Conservation (phyloP, 2,329 filamentous ascomycete genomes). For the Phialophora tarda region DNA sequence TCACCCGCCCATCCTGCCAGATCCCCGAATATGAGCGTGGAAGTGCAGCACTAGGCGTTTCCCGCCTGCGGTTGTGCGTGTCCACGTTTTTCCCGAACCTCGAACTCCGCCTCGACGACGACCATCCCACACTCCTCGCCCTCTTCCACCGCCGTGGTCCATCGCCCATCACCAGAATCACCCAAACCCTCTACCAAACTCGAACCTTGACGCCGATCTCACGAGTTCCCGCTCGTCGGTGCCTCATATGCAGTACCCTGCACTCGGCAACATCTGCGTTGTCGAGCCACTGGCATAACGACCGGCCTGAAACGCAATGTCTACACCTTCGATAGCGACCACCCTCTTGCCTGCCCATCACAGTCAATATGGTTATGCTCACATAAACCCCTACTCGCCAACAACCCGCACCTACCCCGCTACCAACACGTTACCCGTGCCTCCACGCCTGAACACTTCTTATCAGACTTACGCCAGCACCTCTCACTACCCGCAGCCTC, state of each 20-base stretch:
- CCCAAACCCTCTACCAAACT: neutral
- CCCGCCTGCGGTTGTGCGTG: constrained; percentile 27
- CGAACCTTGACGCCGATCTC: neutral
- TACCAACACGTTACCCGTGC: constrained; percentile 51
- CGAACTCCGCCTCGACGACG: constrained; percentile 24
- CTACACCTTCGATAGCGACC: constrained; percentile 78
- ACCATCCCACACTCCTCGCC: constrained; percentile 14
- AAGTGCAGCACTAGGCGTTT: constrained; percentile 23
- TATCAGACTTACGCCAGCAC: constrained; percentile 50
- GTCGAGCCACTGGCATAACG: constrained; percentile 31
- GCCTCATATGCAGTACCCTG: constrained; percentile 32
- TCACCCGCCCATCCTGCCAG: constrained; percentile 9
- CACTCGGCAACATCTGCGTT: constrained; percentile 29
- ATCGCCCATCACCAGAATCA: constrained; percentile 5
- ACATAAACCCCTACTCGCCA: constrained; percentile 61
- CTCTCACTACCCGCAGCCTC: constrained; percentile 41
- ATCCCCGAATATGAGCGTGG: constrained; percentile 16
- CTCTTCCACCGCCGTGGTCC: neutral
- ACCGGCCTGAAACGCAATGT: constrained; percentile 60
- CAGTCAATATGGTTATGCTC: constrained; percentile 67
- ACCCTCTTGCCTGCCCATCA: constrained; percentile 73
- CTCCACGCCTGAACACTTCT: constrained; percentile 50
- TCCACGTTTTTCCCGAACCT: constrained; percentile 33
- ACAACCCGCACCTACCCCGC: constrained; percentile 56
- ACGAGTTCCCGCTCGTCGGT: neutral